Percentiles rank a stretch among this genome's conserved stretches.
Conservation (phyloP, 2,329 filamentous ascomycete species). For the Hymenoscyphus salicellus region DNA sequence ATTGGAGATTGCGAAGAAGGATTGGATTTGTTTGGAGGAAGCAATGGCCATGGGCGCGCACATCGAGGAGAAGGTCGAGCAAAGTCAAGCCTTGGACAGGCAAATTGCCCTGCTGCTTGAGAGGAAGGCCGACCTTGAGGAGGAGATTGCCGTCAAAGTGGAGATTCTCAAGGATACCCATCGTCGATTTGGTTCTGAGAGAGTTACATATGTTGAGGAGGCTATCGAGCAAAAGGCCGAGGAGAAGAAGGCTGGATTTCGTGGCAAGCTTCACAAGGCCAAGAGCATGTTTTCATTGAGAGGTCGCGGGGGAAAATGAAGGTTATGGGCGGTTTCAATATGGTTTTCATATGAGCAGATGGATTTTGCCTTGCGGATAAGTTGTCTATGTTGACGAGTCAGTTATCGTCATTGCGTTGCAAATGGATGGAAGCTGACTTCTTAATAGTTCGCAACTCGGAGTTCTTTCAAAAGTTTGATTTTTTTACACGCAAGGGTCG, state of each 20-base stretch:
- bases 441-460: neutral
- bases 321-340: neutral
- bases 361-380: neutral
- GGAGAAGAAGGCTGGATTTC: neutral
- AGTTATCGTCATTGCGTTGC: neutral
- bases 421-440: neutral
- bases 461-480: neutral
- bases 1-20: neutral
- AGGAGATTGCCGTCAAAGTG: neutral
- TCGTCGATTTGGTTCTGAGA: neutral
- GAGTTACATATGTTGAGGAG: neutral
- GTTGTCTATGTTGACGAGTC: neutral
- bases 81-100: neutral
- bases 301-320: neutral
- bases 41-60: neutral
- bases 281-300: constrained; percentile 1
- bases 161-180: neutral
- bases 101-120: neutral
- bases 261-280: neutral
- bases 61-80: neutral
- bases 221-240: neutral
- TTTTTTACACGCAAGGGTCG: neutral
- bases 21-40: neutral
- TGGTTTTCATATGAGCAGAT: neutral
- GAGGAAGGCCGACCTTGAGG: neutral